Evolutionary conservation across 306 rosid species (phyloP).

Genomic region (Fagus sylvatica): DNA sequence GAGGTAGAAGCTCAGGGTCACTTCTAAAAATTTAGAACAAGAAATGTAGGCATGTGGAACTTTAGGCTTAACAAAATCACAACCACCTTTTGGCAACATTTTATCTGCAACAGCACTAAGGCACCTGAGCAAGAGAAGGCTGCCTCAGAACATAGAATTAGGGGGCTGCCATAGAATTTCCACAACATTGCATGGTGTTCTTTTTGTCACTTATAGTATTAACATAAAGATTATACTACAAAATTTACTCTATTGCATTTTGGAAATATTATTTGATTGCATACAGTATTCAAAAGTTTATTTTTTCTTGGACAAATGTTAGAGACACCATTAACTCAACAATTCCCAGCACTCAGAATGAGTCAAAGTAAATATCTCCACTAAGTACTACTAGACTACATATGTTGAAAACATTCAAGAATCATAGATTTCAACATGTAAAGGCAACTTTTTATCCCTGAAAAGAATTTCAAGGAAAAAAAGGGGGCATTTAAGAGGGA

Average conservation of each 20-base stretch:
- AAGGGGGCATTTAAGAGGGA: background rate
- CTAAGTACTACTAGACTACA: background rate
- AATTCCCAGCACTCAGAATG: background rate
- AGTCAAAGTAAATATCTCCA: background rate
- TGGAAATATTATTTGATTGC: background rate
- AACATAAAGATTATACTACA: background rate
- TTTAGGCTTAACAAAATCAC: background rate
- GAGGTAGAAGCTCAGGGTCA: background rate
- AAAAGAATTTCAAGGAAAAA: background rate
- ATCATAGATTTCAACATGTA: constrained; percentile 10
- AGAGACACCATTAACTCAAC: background rate
- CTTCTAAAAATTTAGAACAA: background rate
- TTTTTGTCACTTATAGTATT: background rate
- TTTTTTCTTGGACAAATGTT: background rate
- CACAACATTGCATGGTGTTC: background rate
- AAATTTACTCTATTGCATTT: background rate
- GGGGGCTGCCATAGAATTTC: background rate
- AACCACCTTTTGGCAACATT: background rate
- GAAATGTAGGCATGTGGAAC: background rate
- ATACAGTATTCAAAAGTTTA: background rate
- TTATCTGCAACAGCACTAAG: background rate
- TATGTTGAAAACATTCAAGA: background rate
- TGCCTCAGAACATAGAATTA: background rate
- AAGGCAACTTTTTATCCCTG: background rate
- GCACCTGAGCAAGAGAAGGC: background rate